phyloP scores from a whole-genome alignment of 2,329 filamentous ascomycete species.

The Didymella arachidicola region DNA sequence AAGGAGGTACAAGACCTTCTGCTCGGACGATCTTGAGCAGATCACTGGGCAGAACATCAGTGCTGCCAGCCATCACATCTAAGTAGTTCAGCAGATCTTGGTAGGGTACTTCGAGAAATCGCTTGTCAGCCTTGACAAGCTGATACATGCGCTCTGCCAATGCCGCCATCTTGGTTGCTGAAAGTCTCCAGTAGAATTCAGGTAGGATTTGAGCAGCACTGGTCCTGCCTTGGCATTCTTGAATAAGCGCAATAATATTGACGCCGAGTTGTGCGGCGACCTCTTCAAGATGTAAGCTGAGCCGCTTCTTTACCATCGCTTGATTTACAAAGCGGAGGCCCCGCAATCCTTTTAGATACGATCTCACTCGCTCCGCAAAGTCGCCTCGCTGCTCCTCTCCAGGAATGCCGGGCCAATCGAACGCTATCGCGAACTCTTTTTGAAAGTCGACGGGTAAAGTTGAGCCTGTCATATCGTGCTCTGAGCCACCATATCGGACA shows the following conservation, averaged over 20 bases:
- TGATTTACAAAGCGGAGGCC: neutral
- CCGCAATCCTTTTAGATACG: neutral
- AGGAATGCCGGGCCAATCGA: neutral
- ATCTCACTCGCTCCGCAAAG: neutral
- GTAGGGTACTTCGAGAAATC: conserved; percentile 22
- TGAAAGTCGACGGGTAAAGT: neutral
- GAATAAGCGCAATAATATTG: neutral
- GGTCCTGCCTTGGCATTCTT: neutral
- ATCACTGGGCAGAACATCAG: conserved; percentile 36
- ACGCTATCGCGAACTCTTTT: neutral
- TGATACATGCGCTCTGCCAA: conserved; percentile 29
- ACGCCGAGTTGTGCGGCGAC: neutral
- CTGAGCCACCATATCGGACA: conserved; percentile 13
- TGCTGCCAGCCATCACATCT: conserved; percentile 16
- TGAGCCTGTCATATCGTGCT: neutral
- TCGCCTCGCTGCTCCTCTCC: neutral
- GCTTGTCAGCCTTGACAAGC: conserved; percentile 27
- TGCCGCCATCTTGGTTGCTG: conserved; percentile 20
- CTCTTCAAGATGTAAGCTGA: neutral
- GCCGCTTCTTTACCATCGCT: neutral
- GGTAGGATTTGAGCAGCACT: conserved; percentile 16
- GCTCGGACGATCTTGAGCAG: conserved; percentile 30
- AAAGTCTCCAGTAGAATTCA: conserved; percentile 37
- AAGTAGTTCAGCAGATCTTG: conserved; percentile 24
- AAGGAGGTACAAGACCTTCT: neutral